Evolutionary conservation across 495 filamentous ascomycete species (phyloP).

Genomic region (Podospora conica): DNA sequence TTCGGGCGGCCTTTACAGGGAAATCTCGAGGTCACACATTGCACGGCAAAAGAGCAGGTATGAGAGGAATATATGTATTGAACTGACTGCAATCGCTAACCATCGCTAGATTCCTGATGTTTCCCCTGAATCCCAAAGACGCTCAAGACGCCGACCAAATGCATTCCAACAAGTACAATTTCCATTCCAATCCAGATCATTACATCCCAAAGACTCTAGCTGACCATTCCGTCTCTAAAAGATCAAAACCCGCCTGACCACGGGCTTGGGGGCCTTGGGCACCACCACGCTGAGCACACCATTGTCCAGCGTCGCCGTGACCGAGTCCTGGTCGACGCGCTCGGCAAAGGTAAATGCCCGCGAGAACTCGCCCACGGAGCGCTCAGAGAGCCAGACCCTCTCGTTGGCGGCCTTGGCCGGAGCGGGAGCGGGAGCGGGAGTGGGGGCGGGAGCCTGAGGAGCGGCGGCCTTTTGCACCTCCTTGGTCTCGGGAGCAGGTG

Average conservation of each 20-base stretch:
- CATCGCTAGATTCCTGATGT: neutral
- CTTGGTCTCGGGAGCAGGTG: conserved; percentile 14
- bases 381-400: conserved; percentile 64
- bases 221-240: neutral
- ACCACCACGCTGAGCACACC: conserved; percentile 58
- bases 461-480: neutral
- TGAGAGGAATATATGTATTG: neutral
- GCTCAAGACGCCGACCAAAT: neutral
- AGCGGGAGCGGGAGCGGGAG: conserved; percentile 35
- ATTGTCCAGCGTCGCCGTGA: conserved; percentile 57
- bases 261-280: conserved; percentile 57
- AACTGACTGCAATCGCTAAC: neutral
- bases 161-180: neutral
- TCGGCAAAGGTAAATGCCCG: conserved; percentile 68
- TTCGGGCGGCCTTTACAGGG: neutral
- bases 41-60: neutral
- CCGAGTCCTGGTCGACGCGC: conserved; percentile 65
- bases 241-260: conserved; percentile 4
- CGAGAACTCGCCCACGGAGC: conserved; percentile 68
- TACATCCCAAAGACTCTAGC: neutral
- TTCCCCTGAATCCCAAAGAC: neutral
- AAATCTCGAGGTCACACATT: neutral
- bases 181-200: neutral
- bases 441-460: conserved; percentile 17
- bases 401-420: conserved; percentile 20